A percentile compares a stretch with the other conserved stretches of the same genome.
These are phyloP conservation scores for Pochonia chlamydosporia DNA, from an alignment of 2,329 filamentous ascomycete genomes.

Conservation along the genomic window DNA sequence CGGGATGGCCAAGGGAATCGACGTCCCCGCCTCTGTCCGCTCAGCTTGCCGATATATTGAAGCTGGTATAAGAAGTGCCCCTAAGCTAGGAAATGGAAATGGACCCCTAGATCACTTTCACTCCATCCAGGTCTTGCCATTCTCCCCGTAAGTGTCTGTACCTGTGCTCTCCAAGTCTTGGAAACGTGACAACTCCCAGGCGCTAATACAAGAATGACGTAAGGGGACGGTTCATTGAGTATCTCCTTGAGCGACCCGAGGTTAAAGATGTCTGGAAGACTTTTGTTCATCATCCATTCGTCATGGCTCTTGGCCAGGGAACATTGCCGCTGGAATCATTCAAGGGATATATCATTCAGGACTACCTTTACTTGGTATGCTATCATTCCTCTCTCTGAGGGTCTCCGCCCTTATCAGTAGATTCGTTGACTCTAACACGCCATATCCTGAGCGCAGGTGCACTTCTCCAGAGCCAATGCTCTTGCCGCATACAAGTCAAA, in stretches of 20 bases:
- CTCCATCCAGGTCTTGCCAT: constrained; percentile 61
- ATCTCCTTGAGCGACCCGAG: constrained; percentile 68
- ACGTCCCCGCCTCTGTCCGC: constrained; percentile 55
- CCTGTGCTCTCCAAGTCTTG: not conserved
- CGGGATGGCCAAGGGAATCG: constrained; percentile 57
- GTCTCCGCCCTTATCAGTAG: not conserved
- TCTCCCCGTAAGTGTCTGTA: constrained; percentile 49
- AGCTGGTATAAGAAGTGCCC: constrained; percentile 61
- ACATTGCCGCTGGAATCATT: constrained; percentile 71
- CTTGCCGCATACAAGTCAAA: constrained; percentile 81
- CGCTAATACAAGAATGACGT: constrained; percentile 29
- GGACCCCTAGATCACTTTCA: constrained; percentile 78
- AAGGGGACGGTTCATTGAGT: constrained; percentile 76
- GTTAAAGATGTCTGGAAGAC: constrained; percentile 68
- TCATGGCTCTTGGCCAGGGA: constrained; percentile 68
- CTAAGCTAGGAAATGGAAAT: constrained; percentile 57
- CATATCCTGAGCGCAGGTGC: constrained; percentile 47
- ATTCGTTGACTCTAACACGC: not conserved
- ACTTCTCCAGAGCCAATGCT: constrained; percentile 83
- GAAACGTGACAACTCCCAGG: not conserved
- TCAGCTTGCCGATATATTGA: constrained; percentile 67
- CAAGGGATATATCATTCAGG: constrained; percentile 84
- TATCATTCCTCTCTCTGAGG: not conserved
- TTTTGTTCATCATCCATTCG: constrained; percentile 79
- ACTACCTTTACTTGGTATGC: constrained; percentile 79